phyloP scores from a whole-genome alignment of 1,139 yeast genomes.

The Geotrichum reessii region DNA sequence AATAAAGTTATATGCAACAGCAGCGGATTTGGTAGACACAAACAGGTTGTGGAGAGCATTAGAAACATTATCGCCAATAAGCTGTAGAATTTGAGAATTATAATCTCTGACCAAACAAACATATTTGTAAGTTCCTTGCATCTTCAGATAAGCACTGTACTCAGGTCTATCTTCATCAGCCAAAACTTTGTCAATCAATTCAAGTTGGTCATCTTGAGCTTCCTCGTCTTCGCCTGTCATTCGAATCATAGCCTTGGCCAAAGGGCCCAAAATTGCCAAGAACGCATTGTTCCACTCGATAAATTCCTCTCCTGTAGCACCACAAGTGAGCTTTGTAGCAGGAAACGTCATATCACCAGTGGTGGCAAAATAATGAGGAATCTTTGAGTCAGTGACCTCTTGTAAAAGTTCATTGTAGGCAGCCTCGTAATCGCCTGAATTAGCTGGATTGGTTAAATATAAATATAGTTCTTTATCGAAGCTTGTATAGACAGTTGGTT shows the following conservation, averaged over 20 bases:
- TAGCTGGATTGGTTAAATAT: constrained; percentile 14
- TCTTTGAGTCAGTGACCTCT: constrained; percentile 10
- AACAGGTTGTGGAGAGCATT: constrained; percentile 14
- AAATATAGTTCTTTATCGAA: constrained; percentile 13
- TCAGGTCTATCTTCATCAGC: constrained; percentile 13
- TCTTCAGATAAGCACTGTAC: constrained; percentile 10
- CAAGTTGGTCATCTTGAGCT: constrained; percentile 16
- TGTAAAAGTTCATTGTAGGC: constrained; percentile 14
- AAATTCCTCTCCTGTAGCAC: constrained; percentile 17
- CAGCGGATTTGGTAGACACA: constrained; percentile 10
- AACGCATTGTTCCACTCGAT: constrained; percentile 13
- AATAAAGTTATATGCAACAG: constrained; percentile 13
- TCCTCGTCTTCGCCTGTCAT: constrained; percentile 18
- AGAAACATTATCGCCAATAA: constrained; percentile 13
- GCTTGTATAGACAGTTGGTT: constrained; percentile 6
- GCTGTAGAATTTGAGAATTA: constrained; percentile 11
- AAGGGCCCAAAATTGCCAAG: constrained; percentile 10
- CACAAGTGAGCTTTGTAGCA: constrained; percentile 13
- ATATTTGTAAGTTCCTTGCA: constrained; percentile 16
- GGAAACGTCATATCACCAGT: constrained; percentile 9
- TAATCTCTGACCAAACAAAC: constrained; percentile 15
- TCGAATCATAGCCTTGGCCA: constrained; percentile 14
- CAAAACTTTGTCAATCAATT: constrained; percentile 14
- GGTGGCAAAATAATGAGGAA: constrained; percentile 5
- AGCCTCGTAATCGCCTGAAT: constrained; percentile 15